Percentiles rank a stretch among this genome's conserved stretches.
Conservation (phyloP, 805 yeast genomes). For the Kodamaea fukazawae region DNA sequence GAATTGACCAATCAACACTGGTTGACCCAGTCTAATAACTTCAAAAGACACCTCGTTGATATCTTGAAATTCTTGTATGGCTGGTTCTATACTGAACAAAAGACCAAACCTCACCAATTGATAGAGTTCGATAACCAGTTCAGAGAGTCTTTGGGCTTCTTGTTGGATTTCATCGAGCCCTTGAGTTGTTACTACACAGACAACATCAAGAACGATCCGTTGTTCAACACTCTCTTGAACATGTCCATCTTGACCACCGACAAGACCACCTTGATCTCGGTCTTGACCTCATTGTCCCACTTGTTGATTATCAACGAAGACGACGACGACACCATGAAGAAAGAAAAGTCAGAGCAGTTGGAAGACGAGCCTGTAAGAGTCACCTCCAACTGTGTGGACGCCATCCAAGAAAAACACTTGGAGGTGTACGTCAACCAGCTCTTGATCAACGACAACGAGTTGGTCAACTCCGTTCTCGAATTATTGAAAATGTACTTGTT, state of each 20-base stretch:
- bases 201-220: conserved; percentile 63
- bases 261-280: conserved; percentile 63
- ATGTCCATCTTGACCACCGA: conserved; percentile 58
- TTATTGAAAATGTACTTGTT: conserved; percentile 77
- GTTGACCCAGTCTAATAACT: conserved; percentile 52
- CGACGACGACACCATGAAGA: conserved; percentile 9
- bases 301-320: conserved; percentile 48
- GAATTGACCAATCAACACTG: conserved; percentile 80
- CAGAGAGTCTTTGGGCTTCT: conserved; percentile 62
- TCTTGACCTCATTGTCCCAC: conserved; percentile 75
- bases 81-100: conserved; percentile 29
- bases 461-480: conserved; percentile 70
- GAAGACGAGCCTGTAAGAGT: conserved; percentile 7
- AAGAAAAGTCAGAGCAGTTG: conserved; percentile 5
- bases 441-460: conserved; percentile 67
- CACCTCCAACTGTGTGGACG: conserved; percentile 40
- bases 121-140: conserved; percentile 28
- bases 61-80: conserved; percentile 40
- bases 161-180: conserved; percentile 79
- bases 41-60: conserved; percentile 46
- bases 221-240: conserved; percentile 55
- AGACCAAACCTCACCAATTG: conserved; percentile 17
- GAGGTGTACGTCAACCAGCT: conserved; percentile 57
- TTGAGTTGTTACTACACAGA: conserved; percentile 80
- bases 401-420: conserved; percentile 38